phyloP scores from a whole-genome alignment of 345 rosid species.

The Microcos paniculata region DNA sequence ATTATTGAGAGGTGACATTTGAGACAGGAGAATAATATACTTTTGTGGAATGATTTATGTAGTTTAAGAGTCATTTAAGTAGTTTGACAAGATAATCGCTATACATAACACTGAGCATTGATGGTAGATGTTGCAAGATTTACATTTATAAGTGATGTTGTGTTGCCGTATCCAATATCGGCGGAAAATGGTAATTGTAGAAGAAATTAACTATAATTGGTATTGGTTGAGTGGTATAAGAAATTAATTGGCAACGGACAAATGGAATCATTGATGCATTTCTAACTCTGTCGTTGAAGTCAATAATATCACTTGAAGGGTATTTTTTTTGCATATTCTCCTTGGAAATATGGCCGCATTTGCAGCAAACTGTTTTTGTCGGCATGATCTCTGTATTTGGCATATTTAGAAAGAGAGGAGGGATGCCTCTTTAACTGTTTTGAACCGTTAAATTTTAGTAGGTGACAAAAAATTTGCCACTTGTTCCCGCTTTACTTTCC shows the following conservation, averaged over 20 bases:
- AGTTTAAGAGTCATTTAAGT: neutral
- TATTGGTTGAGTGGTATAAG: neutral
- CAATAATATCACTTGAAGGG: conserved; percentile 1
- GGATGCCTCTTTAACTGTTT: neutral
- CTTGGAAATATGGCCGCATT: neutral
- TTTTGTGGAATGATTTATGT: neutral
- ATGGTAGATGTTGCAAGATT: neutral
- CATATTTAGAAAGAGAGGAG: neutral
- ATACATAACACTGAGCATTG: neutral
- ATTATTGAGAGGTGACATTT: neutral
- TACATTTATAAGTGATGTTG: neutral
- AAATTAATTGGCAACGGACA: neutral
- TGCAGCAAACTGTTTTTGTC: neutral
- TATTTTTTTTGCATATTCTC: neutral
- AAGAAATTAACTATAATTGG: neutral
- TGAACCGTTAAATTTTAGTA: neutral
- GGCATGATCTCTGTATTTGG: neutral
- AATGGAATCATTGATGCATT: neutral
- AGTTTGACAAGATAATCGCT: neutral
- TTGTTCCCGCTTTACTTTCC: neutral
- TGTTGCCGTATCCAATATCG: neutral
- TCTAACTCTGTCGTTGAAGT: neutral
- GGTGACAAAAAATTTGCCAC: neutral
- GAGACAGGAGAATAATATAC: neutral
- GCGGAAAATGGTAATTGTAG: neutral